These are phyloP conservation scores for Jatropha podagrica DNA, from an alignment of 441 rosid species.

Conservation along the genomic window DNA sequence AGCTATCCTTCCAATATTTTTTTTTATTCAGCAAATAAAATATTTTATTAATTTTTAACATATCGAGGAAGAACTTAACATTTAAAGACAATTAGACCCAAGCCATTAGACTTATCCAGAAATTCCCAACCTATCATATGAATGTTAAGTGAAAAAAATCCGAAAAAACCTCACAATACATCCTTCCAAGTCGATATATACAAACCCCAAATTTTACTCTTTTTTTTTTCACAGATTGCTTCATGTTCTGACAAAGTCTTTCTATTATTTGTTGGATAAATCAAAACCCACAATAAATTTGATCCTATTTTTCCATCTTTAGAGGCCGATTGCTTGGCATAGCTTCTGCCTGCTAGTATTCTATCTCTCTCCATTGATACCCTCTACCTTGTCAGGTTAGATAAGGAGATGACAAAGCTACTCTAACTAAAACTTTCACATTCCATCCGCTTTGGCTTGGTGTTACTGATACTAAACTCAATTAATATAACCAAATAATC, in stretches of 20 bases:
- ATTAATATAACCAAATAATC: background rate
- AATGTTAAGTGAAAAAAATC: too few relatives aligned
- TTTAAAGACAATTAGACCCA: too few relatives aligned
- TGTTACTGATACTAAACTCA: too few relatives aligned
- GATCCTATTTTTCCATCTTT: conserved; percentile 36
- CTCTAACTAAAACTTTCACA: too few relatives aligned
- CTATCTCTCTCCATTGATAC: background rate
- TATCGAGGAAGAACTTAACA: too few relatives aligned
- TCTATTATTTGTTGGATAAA: background rate
- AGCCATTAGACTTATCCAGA: too few relatives aligned
- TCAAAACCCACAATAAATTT: conserved; percentile 6
- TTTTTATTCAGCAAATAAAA: too few relatives aligned
- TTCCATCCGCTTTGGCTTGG: too few relatives aligned
- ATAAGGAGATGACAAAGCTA: background rate
- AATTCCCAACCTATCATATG: too few relatives aligned
- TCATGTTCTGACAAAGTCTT: conserved; percentile 6
- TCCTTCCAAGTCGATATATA: background rate
- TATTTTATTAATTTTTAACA: too few relatives aligned
- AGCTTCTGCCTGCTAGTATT: background rate
- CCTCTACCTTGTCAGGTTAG: conserved; percentile 28
- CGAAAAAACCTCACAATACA: too few relatives aligned
- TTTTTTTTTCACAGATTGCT: conserved; percentile 25
- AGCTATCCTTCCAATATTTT: background rate
- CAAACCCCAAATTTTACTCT: conserved; percentile 14
- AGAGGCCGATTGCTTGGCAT: conserved; percentile 38